Base-by-base conservation (phyloP, 2,329 filamentous ascomycete genomes). In the Scortechinia acanthostroma region DNA sequence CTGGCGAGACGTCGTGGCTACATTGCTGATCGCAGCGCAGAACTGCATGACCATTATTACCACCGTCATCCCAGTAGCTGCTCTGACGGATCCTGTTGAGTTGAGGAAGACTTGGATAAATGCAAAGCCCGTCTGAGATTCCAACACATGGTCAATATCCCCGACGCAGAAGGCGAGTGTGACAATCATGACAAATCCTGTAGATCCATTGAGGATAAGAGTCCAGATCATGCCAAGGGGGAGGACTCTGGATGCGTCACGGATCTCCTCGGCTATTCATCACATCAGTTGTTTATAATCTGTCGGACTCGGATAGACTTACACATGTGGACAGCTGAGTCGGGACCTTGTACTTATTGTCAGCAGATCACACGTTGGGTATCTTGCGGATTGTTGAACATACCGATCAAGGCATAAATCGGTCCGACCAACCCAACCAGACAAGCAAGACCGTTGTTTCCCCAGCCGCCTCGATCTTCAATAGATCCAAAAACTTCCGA, bases 301-400 rank as follows among this genome's bases (percentile, higher is more conserved):
- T n/a, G n/a, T n/a, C n/a, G n/a, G n/a, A n/a, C n/a, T n/a, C n/a
- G n/a, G n/a, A n/a, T n/a, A n/a, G n/a, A n/a, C n/a, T n/a, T n/a
- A n/a, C n/a, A n/a, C 57, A 63, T 61, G 44, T 63, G 60, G 5
- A 55, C 57, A 2, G 60, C 59, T 13, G 58, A 57, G 47, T 63
- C 60, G 10, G 58, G 57, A 2, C 59, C 58, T 20, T n/a, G n/a
- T n/a, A n/a, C n/a, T n/a, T n/a, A n/a, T n/a, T n/a, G n/a, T n/a
- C n/a, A n/a, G n/a, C n/a, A n/a, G n/a, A n/a, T n/a, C n/a, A n/a
- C n/a, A n/a, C n/a, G n/a, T n/a, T n/a, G n/a, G n/a, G n/a, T n/a
- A n/a, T n/a, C n/a, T n/a, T n/a, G n/a, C n/a, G n/a, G n/a, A n/a
- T n/a, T n/a, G n/a, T n/a, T n/a, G n/a, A n/a, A n/a, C n/a, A n/a